Evolutionary conservation across 2,329 filamentous ascomycete species (phyloP), one percentile per base, ranked within the genome.

Genomic region (Colletotrichum sp.): DNA sequence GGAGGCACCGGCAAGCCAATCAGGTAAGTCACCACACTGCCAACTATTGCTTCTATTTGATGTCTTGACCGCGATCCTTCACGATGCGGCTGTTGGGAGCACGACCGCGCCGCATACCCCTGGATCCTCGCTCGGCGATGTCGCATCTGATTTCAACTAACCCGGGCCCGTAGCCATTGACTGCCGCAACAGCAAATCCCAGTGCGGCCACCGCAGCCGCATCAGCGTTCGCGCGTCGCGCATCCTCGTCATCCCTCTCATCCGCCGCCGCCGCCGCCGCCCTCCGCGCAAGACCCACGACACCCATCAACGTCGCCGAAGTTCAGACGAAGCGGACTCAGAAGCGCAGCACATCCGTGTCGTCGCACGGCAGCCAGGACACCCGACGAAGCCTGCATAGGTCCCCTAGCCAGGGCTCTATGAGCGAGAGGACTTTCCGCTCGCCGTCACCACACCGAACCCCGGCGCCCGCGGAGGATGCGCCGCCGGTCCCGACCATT

Each of bases 341-440:
- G 76, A 92, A 95, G 80, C 92, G 96, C 77, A 92, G 90, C 84
- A 89, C 90, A 68, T 98, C 96, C 1, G 86, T 91, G 57, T 95
- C 95, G 3, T 96, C 95, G 6, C 87, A 91, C 64, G 89, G 88
- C 44, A 91, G 90, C 78, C 86, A 84, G 65, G 85, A 86, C 52
- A 80, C 85, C 62, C 82, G 86, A 75, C 84, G 86, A 79, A 86
- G 87, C 68, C 86, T 96, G 76, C 89, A 93, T 77, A 89, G 95
- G 80, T 89, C 90, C 49, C 90, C 89, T 71, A 98, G 96, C 85
- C 91, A 91, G 32, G 90, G 92, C 26, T 98, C 96, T 66, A 98
- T 99, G 96, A 93, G 92, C 34, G 95, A 96, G 83, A 92, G 96
- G 74, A 96, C 95, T 1, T 98, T 98, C 84, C 92, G 96, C 79